phyloP scores from a whole-genome alignment of 1,284 basidiomycete species.

The Hypsizygus ulmarius region DNA sequence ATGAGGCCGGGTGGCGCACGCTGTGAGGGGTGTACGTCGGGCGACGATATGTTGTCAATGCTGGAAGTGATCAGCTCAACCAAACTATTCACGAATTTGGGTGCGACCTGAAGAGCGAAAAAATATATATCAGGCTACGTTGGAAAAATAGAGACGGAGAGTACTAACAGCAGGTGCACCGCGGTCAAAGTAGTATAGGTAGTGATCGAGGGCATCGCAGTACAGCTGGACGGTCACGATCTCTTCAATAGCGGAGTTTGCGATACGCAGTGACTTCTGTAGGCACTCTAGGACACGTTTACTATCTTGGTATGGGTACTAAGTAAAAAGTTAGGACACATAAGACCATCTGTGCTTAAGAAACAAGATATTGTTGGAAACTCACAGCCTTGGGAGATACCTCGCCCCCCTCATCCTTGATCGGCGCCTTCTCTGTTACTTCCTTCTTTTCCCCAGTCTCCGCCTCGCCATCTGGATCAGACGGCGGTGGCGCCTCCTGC shows the following conservation, averaged over 20 bases:
- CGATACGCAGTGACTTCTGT: conserved; percentile 91
- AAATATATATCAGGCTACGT: not conserved
- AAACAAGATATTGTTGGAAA: no score
- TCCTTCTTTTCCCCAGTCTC: conserved; percentile 38
- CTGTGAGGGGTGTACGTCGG: conserved; percentile 81
- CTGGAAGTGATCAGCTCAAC: conserved; percentile 90
- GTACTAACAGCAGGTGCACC: conserved; percentile 80
- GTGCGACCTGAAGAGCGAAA: conserved; percentile 60
- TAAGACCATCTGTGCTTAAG: no score
- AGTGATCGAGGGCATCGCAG: conserved; percentile 90
- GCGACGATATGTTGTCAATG: conserved; percentile 83
- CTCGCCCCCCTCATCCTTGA: conserved; percentile 42
- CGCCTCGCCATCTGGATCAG: conserved; percentile 40
- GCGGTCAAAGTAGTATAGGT: conserved; percentile 91
- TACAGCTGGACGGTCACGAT: conserved; percentile 93
- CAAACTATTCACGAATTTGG: conserved; percentile 92
- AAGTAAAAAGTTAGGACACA: conserved; percentile 1
- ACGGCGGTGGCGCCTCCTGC: conserved; percentile 63
- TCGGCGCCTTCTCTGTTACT: conserved; percentile 25
- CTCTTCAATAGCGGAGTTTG: conserved; percentile 91
- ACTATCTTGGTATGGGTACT: conserved; percentile 90
- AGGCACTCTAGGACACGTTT: conserved; percentile 94
- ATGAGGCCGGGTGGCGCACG: conserved; percentile 79
- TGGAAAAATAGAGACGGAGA: not conserved
- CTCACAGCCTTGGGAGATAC: conserved; percentile 56